A percentile compares a stretch with the other conserved stretches of the same genome.
Conservation (phyloP, 2,329 filamentous ascomycete genomes). For the Venturia carpophila region DNA sequence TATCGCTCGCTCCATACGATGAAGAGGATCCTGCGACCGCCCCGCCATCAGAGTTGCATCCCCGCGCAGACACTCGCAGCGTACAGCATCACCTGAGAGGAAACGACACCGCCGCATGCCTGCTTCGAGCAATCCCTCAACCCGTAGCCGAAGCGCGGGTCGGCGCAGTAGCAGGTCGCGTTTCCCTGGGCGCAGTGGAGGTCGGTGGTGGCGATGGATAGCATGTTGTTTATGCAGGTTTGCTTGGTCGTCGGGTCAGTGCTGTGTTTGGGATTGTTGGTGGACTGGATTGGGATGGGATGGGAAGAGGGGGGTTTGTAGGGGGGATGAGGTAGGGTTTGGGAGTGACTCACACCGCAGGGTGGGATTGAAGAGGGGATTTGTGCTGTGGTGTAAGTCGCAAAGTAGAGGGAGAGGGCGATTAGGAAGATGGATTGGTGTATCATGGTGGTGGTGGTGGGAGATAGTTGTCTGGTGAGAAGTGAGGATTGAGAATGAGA, state of each 20-base stretch:
- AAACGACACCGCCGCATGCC: slow-evolving; percentile 25
- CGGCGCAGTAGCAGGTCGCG: slow-evolving; percentile 30
- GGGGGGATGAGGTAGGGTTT: too few species aligned
- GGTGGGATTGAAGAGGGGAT: slow-evolving; percentile 22
- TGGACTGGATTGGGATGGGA: background rate
- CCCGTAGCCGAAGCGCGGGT: slow-evolving; percentile 32
- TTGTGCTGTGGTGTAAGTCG: background rate
- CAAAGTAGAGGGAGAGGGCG: background rate
- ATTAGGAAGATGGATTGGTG: background rate
- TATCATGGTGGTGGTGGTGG: too few species aligned
- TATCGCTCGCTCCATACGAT: too few species aligned
- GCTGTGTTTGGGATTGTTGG: background rate
- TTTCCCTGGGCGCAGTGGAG: slow-evolving; percentile 31
- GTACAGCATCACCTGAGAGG: slow-evolving; percentile 21
- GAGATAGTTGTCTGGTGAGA: too few species aligned
- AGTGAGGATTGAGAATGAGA: too few species aligned
- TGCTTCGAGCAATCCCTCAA: slow-evolving; percentile 33
- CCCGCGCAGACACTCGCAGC: slow-evolving; percentile 29
- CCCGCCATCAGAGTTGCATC: slow-evolving; percentile 20
- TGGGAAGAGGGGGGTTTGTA: too few species aligned
- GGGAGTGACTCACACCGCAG: slow-evolving; percentile 30
- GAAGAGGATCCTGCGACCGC: too few species aligned
- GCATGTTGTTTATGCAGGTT: slow-evolving; percentile 41
- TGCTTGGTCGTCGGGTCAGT: slow-evolving; percentile 23
- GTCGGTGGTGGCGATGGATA: slow-evolving; percentile 29